phyloP scores from a whole-genome alignment of 1,284 basidiomycete genomes.

The Ceratobasidium sp. region DNA sequence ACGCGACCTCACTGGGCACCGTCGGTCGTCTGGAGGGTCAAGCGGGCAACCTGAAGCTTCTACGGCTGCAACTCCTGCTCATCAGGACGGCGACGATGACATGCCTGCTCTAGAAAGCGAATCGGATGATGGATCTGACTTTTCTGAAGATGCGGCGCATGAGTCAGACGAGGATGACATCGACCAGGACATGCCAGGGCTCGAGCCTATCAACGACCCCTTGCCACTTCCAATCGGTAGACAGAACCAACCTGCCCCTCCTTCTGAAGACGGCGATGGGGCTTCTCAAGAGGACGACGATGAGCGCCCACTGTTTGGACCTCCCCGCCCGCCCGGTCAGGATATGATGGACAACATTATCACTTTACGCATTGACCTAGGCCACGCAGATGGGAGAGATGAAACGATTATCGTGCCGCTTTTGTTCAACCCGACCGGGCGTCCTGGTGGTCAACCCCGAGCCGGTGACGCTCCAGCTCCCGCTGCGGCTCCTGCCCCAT shows the following conservation, averaged over 20 bases:
- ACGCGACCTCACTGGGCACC: slow-evolving; percentile 11
- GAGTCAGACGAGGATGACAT: background rate
- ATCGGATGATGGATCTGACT: background rate
- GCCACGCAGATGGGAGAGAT: slow-evolving; percentile 30
- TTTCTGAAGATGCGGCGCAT: slow-evolving; percentile 17
- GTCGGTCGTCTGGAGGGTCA: background rate
- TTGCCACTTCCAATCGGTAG: background rate
- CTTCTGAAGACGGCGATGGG: background rate
- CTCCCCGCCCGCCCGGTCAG: background rate
- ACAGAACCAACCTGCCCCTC: background rate
- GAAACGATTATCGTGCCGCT: slow-evolving; percentile 40
- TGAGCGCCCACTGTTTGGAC: background rate
- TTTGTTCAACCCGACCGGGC: slow-evolving; percentile 27
- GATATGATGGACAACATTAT: slow-evolving; percentile 34
- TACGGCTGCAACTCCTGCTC: background rate
- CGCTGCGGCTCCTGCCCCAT: background rate
- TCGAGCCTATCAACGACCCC: slow-evolving; percentile 21
- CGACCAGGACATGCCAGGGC: slow-evolving; percentile 31
- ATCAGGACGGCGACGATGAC: background rate
- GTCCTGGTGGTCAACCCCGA: background rate
- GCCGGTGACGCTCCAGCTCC: background rate
- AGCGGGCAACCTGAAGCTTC: background rate
- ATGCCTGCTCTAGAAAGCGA: slow-evolving; percentile 34
- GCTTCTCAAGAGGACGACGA: background rate
- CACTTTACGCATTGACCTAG: slow-evolving; percentile 35